A percentile compares a stretch with the other conserved stretches of the same genome.
phyloP scores from a whole-genome alignment of 768 basidiomycete species.

The Rhodotorula toruloides region DNA sequence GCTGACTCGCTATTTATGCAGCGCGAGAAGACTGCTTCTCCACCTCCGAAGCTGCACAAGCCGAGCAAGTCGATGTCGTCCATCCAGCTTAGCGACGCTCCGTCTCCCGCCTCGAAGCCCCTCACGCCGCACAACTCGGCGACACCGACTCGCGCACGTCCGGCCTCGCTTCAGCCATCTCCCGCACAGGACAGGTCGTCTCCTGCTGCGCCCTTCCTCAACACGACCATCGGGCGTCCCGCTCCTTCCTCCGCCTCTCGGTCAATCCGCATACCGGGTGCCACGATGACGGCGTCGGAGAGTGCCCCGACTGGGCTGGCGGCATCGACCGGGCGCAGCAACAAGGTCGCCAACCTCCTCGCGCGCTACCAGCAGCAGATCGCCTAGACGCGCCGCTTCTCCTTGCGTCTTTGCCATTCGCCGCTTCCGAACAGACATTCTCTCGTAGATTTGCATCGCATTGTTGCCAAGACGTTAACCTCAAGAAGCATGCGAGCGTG shows the following conservation, averaged over 20 bases:
- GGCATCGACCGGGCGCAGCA: background rate
- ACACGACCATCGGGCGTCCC: conserved; percentile 24
- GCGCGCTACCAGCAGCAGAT: conserved; percentile 16
- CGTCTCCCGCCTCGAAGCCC: background rate
- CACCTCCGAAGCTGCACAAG: conserved; percentile 5
- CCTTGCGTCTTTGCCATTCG: background rate
- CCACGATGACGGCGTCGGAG: background rate
- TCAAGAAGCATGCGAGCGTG: too few species aligned
- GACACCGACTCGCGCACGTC: background rate
- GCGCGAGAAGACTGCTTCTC: conserved; percentile 7
- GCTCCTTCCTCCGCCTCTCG: background rate
- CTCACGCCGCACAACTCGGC: conserved; percentile 1
- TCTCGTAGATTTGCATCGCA: background rate
- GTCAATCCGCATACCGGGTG: background rate
- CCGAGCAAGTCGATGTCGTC: conserved; percentile 16
- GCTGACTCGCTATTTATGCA: background rate
- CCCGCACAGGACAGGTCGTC: background rate
- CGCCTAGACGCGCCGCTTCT: background rate
- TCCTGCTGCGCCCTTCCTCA: conserved; percentile 30
- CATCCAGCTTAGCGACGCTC: background rate
- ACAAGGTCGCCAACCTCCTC: conserved; percentile 12
- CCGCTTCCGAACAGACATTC: background rate
- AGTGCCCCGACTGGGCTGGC: background rate
- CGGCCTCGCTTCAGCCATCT: background rate
- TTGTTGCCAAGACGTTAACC: background rate